Conservation (phyloP, 768 basidiomycete genomes). For the Termitomyces sp. region DNA sequence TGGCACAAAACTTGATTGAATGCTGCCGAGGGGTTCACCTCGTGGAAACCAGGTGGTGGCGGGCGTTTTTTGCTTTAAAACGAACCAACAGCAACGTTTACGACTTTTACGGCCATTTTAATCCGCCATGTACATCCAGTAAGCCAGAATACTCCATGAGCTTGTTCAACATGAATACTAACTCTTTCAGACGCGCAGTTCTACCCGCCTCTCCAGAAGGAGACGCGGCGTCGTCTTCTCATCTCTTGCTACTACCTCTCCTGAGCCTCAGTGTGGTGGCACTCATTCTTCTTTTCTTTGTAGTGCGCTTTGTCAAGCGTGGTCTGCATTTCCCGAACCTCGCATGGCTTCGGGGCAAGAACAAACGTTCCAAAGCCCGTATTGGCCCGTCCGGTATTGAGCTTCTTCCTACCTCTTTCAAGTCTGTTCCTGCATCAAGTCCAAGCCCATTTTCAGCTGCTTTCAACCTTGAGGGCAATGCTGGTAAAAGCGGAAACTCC, state of each 20-base stretch:
- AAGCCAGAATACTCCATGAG: not conserved
- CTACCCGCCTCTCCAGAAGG: slow-evolving; percentile 5
- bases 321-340: slow-evolving; percentile 11
- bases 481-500: slow-evolving; percentile 9
- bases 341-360: slow-evolving; percentile 17
- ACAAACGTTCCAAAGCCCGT: slow-evolving; percentile 12
- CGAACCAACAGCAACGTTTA: slow-evolving; percentile 5
- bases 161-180: not conserved
- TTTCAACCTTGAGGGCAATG: slow-evolving; percentile 14
- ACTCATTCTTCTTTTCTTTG: slow-evolving; percentile 11
- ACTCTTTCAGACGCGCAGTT: slow-evolving; percentile 10
- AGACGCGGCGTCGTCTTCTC: slow-evolving; percentile 7
- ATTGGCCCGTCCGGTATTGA: slow-evolving; percentile 15
- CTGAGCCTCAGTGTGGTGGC: slow-evolving; percentile 12
- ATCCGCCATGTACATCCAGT: slow-evolving; percentile 10
- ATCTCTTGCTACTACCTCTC: slow-evolving; percentile 11
- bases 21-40: slow-evolving; percentile 5
- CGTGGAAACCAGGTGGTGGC: slow-evolving; percentile 13
- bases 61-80: slow-evolving; percentile 9
- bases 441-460: slow-evolving; percentile 11
- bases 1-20: slow-evolving; percentile 1
- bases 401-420: slow-evolving; percentile 16
- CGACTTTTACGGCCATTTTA: slow-evolving; percentile 11
- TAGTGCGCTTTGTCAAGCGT: slow-evolving; percentile 12
- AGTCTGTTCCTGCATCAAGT: slow-evolving; percentile 9